Base-by-base conservation (phyloP, 257 asterid species). In the Jasminum sambac region DNA sequence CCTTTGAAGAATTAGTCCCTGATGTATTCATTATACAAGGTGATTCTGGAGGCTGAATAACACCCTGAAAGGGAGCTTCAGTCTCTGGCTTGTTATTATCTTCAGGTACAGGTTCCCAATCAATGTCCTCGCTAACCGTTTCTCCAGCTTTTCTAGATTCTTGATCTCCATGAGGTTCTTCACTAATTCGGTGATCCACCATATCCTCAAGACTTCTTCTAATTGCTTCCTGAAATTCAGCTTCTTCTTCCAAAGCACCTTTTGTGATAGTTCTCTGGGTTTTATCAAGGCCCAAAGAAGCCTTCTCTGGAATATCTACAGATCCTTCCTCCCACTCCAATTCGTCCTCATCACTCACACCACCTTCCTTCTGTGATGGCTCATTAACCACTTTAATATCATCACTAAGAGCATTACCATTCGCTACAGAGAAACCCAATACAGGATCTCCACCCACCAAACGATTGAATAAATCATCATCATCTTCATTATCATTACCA, bases 271-370 rank as follows among this genome's bases (percentile, higher is more conserved):
- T 75, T 52, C 69, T 80, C 66, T 41, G 69, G 66, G 63, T 76
- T 70, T 77, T 86, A 65, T 71, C 74, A 12, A 77, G 78, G 77
- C 37, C 58, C 13, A 82, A 44, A n/a, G 74, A 75, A 43, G 80
- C 67, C 75, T 81, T 78, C 79, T 84, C 65, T 42, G 55, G 82
- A 76, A 71, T 74, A 52, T 75, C 88, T 76, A 64, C 73, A 75
- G 70, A 73, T 70, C 89, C 97, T 41, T 94, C 96, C 88, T 93
- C 97, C 97, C 98, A 86, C 77, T 86, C 96, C 67, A 86, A 75
- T 70, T 85, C 95, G 63, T 62, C 84, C 75, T 84, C 92, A 68
- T 80, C 89, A 74, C 68, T 66, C 74, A 74, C 23, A 59, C 66
- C 80, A 38, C 68, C 92, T 52, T 75, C 84, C 17, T 55, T 73